Conservation (phyloP, 2,329 filamentous ascomycete genomes). For the Ophioceras dolichostomum region DNA sequence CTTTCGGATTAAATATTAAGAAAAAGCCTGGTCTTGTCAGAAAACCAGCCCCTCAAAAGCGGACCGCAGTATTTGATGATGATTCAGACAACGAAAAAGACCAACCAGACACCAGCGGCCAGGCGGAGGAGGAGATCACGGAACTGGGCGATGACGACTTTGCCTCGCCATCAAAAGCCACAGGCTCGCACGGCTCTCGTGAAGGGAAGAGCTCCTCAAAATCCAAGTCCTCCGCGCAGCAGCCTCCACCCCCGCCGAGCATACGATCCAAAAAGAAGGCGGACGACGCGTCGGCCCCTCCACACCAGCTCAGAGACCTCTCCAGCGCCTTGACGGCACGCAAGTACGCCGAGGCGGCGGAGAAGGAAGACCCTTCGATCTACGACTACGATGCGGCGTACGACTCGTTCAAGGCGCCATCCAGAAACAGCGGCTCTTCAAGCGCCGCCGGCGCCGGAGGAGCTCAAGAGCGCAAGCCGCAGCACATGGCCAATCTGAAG, state of each 20-base stretch:
- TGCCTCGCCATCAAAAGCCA: slow-evolving; percentile 9
- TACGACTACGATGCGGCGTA: slow-evolving; percentile 82
- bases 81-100: slow-evolving; percentile 38
- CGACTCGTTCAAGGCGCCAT: slow-evolving; percentile 56
- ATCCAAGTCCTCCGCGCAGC: background rate
- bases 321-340: slow-evolving; percentile 52
- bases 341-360: slow-evolving; percentile 51
- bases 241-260: slow-evolving; percentile 9
- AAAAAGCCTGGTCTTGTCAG: slow-evolving; percentile 39
- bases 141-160: slow-evolving; percentile 48
- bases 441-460: slow-evolving; percentile 28
- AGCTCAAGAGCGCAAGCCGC: slow-evolving; percentile 58
- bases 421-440: slow-evolving; percentile 26
- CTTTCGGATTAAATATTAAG: slow-evolving; percentile 12
- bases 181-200: background rate
- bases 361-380: slow-evolving; percentile 57
- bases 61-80: slow-evolving; percentile 42
- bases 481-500: slow-evolving; percentile 67
- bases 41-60: slow-evolving; percentile 38
- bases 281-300: slow-evolving; percentile 5
- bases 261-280: slow-evolving; percentile 30
- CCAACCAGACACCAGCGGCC: slow-evolving; percentile 15
- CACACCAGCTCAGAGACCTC: slow-evolving; percentile 48
- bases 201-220: slow-evolving; percentile 1
- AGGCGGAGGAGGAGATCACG: slow-evolving; percentile 42